Evolutionary conservation across 2,329 filamentous ascomycete species (phyloP), one percentile per base, ranked within the genome.

Genomic region (Tolypocladium capitatum): DNA sequence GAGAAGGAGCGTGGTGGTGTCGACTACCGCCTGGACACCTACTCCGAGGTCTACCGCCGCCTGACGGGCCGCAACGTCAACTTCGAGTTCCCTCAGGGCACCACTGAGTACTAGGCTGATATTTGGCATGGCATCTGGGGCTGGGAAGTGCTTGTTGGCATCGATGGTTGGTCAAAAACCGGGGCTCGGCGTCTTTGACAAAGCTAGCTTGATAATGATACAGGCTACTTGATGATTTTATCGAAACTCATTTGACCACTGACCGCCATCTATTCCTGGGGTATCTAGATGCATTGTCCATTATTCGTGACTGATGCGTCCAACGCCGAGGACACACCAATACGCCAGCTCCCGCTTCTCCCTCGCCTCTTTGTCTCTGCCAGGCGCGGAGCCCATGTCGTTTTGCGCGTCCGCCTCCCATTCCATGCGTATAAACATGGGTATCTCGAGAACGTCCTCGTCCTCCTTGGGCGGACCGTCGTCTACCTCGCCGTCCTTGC

Each of bases 1-100:
- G 92, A 97, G 86, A 98, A 98, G 88, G 92, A 98, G 86, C 87
- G 90, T 65, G 91, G 90, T 67, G 89, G 90, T 72, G 91, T 98
- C 63, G 92, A 98, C 81, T 96, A 97, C 86, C 83, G 92, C 72
- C 87, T 98, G 63, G 92, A 98, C 76, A 96, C 91, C 70, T 98
- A 98, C 82, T 87, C 88, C 58, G 92, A 98, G 83, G 92, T 98
- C 70, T 98, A 98, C 86, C 88, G 89, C 74, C 84, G 88, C 67
- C 79, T 98, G 68, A 98, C 92, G 55, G 92, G 92, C 74, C 92
- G 94, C 75, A 82, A 82, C 69, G 92, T 97, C 70, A 82, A 83
- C 74, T 98, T 98, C 69, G 92, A 98, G 83, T 98, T 98, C 83
- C 92, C 92, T 65, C 86, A 94, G 78, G 79, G 78, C 68, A 76